These are phyloP conservation scores for Leccinum subgranulosum DNA, from an alignment of 768 basidiomycete genomes.

Conservation along the genomic window DNA sequence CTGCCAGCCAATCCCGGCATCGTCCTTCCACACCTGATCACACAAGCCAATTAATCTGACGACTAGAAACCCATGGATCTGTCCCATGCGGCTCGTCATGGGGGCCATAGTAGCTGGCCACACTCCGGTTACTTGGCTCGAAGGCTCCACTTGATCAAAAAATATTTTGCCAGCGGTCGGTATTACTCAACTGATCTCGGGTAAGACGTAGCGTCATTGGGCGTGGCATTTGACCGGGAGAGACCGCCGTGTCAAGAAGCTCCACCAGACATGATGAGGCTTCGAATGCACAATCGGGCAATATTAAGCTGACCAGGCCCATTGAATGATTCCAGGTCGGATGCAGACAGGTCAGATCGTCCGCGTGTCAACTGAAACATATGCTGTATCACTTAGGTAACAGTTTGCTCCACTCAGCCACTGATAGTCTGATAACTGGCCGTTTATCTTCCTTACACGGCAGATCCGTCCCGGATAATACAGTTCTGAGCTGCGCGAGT, in stretches of 20 bases:
- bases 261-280: not conserved
- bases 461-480: not conserved
- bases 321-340: not conserved
- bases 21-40: not conserved
- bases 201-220: not conserved
- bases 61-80: not conserved
- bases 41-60: not conserved
- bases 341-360: not conserved
- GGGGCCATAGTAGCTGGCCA: not conserved
- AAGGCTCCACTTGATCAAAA: constrained; percentile 13
- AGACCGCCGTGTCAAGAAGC: not conserved
- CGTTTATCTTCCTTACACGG: too few species aligned
- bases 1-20: not conserved
- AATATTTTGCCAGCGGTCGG: not conserved
- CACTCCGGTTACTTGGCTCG: not conserved
- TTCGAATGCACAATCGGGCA: not conserved
- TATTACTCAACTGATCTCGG: not conserved
- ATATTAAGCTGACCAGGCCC: not conserved
- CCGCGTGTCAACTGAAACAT: constrained; percentile 19
- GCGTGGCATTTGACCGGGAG: not conserved
- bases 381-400: not conserved
- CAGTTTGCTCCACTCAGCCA: constrained; percentile 18
- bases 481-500: not conserved
- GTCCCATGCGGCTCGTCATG: constrained; percentile 2
- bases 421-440: too few species aligned